These are phyloP conservation scores for Leccinellum albellum DNA, from an alignment of 768 basidiomycete species.

Conservation along the genomic window DNA sequence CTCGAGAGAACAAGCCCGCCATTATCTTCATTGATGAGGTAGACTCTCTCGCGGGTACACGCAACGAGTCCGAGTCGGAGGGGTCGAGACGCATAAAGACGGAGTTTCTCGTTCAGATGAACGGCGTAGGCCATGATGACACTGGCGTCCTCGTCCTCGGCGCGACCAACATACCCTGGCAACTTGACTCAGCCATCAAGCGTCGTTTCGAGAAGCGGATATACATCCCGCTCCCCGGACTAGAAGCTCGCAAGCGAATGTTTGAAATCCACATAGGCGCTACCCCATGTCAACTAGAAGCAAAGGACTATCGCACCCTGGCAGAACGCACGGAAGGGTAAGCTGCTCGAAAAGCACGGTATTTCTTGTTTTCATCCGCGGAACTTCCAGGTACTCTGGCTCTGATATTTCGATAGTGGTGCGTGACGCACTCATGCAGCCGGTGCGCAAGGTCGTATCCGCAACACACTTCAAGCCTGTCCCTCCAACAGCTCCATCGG, in stretches of 20 bases:
- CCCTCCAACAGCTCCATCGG: slow-evolving; percentile 15
- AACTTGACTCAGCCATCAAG: slow-evolving; percentile 95
- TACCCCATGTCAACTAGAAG: slow-evolving; percentile 81
- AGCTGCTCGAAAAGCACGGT: slow-evolving; percentile 2
- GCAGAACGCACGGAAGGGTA: slow-evolving; percentile 87
- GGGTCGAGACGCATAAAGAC: slow-evolving; percentile 97
- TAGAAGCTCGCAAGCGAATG: slow-evolving; percentile 90
- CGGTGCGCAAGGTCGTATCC: slow-evolving; percentile 90
- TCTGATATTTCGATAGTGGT: slow-evolving; percentile 94
- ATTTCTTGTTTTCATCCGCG: neutral
- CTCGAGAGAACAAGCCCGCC: slow-evolving; percentile 91
- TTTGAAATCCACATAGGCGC: slow-evolving; percentile 94
- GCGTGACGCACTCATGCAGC: slow-evolving; percentile 97
- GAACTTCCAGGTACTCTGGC: slow-evolving; percentile 76
- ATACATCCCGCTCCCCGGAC: slow-evolving; percentile 94
- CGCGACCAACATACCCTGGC: slow-evolving; percentile 99
- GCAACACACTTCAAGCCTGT: slow-evolving; percentile 91
- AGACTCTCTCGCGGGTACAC: slow-evolving; percentile 90
- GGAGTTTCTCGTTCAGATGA: slow-evolving; percentile 97
- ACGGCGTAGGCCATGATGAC: slow-evolving; percentile 97
- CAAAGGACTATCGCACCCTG: slow-evolving; percentile 74
- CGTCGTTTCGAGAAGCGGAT: slow-evolving; percentile 98
- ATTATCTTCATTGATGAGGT: slow-evolving; percentile 99
- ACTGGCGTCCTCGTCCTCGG: slow-evolving; percentile 94
- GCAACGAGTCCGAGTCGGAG: slow-evolving; percentile 96